Conservation (phyloP, 2,329 filamentous ascomycete species). For the Trichoderma aggressivum region DNA sequence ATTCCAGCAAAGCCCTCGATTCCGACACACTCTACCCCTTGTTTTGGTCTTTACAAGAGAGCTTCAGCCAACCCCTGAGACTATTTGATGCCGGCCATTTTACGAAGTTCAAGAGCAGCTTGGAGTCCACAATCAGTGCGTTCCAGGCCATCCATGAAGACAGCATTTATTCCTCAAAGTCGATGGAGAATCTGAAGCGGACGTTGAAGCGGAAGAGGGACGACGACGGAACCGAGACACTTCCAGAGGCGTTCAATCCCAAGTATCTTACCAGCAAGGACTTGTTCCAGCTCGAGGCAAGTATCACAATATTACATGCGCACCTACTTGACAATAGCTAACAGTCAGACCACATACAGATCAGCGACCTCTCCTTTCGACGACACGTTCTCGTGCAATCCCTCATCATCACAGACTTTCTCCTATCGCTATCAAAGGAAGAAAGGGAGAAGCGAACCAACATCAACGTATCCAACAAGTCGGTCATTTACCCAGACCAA, state of each 20-base stretch:
- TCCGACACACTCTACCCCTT: slow-evolving; percentile 77
- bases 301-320: slow-evolving; percentile 17
- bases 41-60: slow-evolving; percentile 91
- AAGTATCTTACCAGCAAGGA: slow-evolving; percentile 98
- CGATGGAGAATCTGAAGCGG: slow-evolving; percentile 60
- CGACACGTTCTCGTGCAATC: slow-evolving; percentile 93
- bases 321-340: background rate
- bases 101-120: slow-evolving; percentile 72
- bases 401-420: slow-evolving; percentile 89
- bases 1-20: slow-evolving; percentile 55
- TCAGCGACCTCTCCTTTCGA: slow-evolving; percentile 91
- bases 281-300: slow-evolving; percentile 88
- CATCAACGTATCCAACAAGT: slow-evolving; percentile 70
- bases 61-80: slow-evolving; percentile 84
- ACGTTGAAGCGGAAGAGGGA: slow-evolving; percentile 69
- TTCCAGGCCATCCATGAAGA: slow-evolving; percentile 52
- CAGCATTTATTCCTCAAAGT: slow-evolving; percentile 46
- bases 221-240: slow-evolving; percentile 50
- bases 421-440: slow-evolving; percentile 81
- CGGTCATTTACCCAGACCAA: slow-evolving; percentile 77
- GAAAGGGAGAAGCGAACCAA: slow-evolving; percentile 75
- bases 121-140: slow-evolving; percentile 62
- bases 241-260: slow-evolving; percentile 68
- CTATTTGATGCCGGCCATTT: slow-evolving; percentile 73
- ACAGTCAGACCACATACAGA: slow-evolving; percentile 43